Base-by-base conservation (phyloP, 2,329 filamentous ascomycete genomes). In the Gliomastix tumulicola region DNA sequence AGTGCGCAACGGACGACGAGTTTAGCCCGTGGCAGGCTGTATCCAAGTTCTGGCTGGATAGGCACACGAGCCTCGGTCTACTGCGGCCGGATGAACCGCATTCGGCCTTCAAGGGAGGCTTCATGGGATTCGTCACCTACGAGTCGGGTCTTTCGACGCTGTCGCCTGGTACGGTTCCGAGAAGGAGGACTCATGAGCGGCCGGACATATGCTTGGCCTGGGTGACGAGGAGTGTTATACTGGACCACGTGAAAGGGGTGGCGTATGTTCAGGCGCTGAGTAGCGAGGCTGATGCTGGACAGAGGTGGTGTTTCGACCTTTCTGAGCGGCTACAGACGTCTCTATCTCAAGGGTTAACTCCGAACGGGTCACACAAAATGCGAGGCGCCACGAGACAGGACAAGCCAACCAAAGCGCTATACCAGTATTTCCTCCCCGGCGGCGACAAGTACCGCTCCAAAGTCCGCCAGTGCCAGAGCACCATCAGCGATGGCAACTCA, bases 111-210 rank as follows among this genome's bases (percentile, higher is more conserved):
- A 40, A 38, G 35, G 43, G 41, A 6, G 43, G 43, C 7, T 43
- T 45, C 34, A 45, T 45, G 38, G 43, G 43, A 6, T 45, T 41
- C 28, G 22, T 45, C 19, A 39, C 41, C 13, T 45, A 45, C 23
- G 43, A 45, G 31, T 38, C 39, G n/a, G 43, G 43, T 4, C 36
- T 45, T 9, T 34, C 41, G 33, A 38, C 38, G 6, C 42, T 62
- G 6, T 58, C 54, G 27, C 48, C 53, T 6, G 52, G 49, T 1
- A 42, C 51, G 19, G 46, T 59, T 1, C 38, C 53, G 0, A 42
- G 40, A 2, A 35, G 49, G 4, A 45, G 57, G 10, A 16, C 13
- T 6, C 13, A 28, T n/a, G 17, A 20, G 12, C 23, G 35, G 4
- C 34, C 34, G 12, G 35, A 36, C n/a, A 27, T 40, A 22, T 32